Percentiles rank a stretch among this genome's conserved stretches.
Conservation (phyloP, 164 flowering plant species). For the Annona cherimola region DNA sequence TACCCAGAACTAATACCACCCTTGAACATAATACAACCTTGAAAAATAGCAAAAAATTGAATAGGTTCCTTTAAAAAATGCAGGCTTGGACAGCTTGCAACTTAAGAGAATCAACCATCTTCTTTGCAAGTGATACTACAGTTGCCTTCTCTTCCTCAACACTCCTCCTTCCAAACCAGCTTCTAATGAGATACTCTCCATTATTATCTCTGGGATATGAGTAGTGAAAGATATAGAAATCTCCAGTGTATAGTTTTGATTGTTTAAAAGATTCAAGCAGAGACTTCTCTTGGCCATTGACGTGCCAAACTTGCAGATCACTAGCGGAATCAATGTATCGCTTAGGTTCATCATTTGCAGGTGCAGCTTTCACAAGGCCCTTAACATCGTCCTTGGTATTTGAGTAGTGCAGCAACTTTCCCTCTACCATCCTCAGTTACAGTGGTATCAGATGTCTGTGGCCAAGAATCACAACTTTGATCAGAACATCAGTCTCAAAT, state of each 20-base stretch:
- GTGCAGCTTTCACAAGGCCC: conserved; percentile 84
- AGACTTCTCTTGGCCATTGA: conserved; percentile 67
- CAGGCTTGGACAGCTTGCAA: too few species aligned
- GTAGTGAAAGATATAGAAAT: conserved; percentile 90
- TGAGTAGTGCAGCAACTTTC: conserved; percentile 92
- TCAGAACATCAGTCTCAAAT: conserved; percentile 82
- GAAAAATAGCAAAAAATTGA: too few species aligned
- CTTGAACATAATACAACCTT: too few species aligned
- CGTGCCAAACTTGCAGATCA: conserved; percentile 91
- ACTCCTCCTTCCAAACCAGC: conserved; percentile 85
- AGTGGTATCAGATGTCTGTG: conserved; percentile 53
- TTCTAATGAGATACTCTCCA: conserved; percentile 85
- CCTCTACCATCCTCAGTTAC: conserved; percentile 95
- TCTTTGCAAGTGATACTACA: too few species aligned
- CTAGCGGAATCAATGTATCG: conserved; percentile 92
- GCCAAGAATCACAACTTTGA: conserved; percentile 84
- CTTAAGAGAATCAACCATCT: too few species aligned
- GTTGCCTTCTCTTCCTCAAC: conserved; percentile 45
- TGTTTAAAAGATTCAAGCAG: conserved; percentile 66
- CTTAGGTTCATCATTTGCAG: conserved; percentile 87
- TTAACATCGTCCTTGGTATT: conserved; percentile 94
- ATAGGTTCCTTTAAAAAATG: too few species aligned
- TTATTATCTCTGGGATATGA: conserved; percentile 86
- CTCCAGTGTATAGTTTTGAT: conserved; percentile 86
- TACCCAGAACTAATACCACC: too few species aligned